Evolutionary conservation across 2,329 filamentous ascomycete genomes (phyloP).

Genomic region (Hypoxylon rubiginosum): DNA sequence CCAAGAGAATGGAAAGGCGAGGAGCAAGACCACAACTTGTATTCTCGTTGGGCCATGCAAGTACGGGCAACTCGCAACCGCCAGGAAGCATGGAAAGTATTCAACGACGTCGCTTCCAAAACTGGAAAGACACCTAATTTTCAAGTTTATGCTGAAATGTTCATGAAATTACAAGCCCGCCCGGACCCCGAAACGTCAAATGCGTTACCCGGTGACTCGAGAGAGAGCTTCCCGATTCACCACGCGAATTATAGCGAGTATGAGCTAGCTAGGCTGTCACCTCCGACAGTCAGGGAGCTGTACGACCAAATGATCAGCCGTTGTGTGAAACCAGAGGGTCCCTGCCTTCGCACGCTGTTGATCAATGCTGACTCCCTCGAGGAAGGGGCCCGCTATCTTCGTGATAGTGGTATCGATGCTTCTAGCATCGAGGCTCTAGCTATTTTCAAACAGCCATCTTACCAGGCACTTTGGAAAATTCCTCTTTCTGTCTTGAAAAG

Average conservation of each 20-base stretch:
- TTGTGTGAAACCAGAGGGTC: slow-evolving; percentile 62
- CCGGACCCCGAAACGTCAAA: slow-evolving; percentile 46
- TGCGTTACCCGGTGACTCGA: slow-evolving; percentile 70
- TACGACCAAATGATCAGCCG: slow-evolving; percentile 69
- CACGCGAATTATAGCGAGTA: slow-evolving; percentile 73
- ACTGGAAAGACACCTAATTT: slow-evolving; percentile 54
- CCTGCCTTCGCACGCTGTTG: slow-evolving; percentile 69
- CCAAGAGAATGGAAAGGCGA: slow-evolving; percentile 51
- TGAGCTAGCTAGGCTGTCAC: slow-evolving; percentile 72
- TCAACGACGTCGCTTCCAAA: slow-evolving; percentile 41
- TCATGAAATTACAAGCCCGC: slow-evolving; percentile 65
- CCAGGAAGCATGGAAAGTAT: slow-evolving; percentile 69
- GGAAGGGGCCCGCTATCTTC: slow-evolving; percentile 64
- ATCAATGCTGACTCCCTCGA: slow-evolving; percentile 63
- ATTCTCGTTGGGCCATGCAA: slow-evolving; percentile 65
- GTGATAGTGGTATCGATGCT: slow-evolving; percentile 56
- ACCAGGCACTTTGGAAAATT: slow-evolving; percentile 47
- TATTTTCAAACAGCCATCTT: slow-evolving; percentile 36
- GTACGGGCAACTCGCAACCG: slow-evolving; percentile 71
- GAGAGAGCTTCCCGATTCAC: slow-evolving; percentile 67
- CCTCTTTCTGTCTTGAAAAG: slow-evolving; percentile 60
- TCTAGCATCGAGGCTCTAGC: slow-evolving; percentile 39
- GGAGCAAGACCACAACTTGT: slow-evolving; percentile 53
- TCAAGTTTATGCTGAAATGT: slow-evolving; percentile 71
- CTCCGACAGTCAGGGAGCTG: slow-evolving; percentile 70